These are phyloP conservation scores for Rosa hybrid DNA, from an alignment of 331 rosid species.

Conservation along the genomic window DNA sequence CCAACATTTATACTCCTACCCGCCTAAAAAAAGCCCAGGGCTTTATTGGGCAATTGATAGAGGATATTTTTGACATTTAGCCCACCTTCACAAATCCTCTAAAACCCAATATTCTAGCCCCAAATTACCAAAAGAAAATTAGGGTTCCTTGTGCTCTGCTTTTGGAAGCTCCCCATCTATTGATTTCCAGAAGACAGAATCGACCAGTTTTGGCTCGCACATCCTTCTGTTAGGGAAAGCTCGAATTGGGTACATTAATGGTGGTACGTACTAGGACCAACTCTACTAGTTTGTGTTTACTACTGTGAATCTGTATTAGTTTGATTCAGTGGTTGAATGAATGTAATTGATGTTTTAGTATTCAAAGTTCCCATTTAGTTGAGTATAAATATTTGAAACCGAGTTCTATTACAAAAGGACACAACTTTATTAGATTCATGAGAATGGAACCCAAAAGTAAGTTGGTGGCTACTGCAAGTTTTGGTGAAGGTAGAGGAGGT, in stretches of 20 bases:
- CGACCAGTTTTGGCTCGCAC: not conserved
- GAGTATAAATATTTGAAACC: not conserved
- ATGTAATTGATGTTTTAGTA: not conserved
- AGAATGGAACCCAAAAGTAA: not conserved
- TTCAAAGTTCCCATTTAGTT: not conserved
- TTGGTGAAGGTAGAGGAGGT: not conserved
- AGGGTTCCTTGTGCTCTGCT: not conserved
- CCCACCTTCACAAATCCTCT: not conserved
- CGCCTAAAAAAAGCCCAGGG: not conserved
- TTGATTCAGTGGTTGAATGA: not conserved
- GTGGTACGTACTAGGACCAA: not conserved
- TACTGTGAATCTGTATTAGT: not conserved
- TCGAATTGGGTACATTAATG: not conserved
- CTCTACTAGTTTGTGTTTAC: not conserved
- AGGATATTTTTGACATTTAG: not conserved
- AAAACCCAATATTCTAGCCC: not conserved
- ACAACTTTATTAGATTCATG: not conserved
- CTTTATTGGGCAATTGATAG: not conserved
- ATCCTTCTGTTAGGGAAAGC: not conserved
- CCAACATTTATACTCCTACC: not conserved
- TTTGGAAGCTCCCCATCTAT: not conserved
- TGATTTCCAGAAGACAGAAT: not conserved
- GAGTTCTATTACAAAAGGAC: no score
- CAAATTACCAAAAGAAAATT: not conserved
- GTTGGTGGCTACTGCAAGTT: not conserved